Conservation (phyloP, 2,329 filamentous ascomycete genomes). For the Knufia fluminis region DNA sequence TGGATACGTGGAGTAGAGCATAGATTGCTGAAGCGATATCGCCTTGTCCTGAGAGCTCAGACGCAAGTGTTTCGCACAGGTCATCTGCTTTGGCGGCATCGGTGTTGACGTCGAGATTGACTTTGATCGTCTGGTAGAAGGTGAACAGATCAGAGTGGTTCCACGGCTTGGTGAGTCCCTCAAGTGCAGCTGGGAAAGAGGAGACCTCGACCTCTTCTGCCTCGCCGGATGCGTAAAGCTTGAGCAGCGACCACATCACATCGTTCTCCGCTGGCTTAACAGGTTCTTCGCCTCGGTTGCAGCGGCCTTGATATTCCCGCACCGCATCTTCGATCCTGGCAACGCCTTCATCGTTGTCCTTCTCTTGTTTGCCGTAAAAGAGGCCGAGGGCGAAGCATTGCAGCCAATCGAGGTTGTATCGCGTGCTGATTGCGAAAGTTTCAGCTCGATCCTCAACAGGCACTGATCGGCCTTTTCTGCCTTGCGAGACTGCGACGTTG, state of each 20-base stretch:
- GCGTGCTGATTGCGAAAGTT: slow-evolving; percentile 71
- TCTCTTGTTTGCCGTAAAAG: slow-evolving; percentile 69
- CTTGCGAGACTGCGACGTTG: slow-evolving; percentile 74
- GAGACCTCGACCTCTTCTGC: slow-evolving; percentile 30
- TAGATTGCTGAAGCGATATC: slow-evolving; percentile 65
- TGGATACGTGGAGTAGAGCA: slow-evolving; percentile 66
- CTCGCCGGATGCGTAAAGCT: slow-evolving; percentile 56
- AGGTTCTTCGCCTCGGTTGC: slow-evolving; percentile 59
- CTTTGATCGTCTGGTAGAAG: slow-evolving; percentile 56
- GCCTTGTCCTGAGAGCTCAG: slow-evolving; percentile 43
- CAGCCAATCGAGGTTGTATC: slow-evolving; percentile 84
- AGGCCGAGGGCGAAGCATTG: slow-evolving; percentile 84
- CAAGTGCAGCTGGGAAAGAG: slow-evolving; percentile 58
- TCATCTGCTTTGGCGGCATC: slow-evolving; percentile 55
- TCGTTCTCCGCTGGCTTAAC: slow-evolving; percentile 50
- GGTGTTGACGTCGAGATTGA: slow-evolving; percentile 43
- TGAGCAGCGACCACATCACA: slow-evolving; percentile 76
- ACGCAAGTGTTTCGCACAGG: slow-evolving; percentile 53
- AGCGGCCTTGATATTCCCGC: slow-evolving; percentile 60
- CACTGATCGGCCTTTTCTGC: slow-evolving; percentile 49
- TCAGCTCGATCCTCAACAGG: slow-evolving; percentile 70
- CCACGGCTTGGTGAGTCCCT: slow-evolving; percentile 66
- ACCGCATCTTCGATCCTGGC: slow-evolving; percentile 67
- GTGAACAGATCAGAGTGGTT: slow-evolving; percentile 77
- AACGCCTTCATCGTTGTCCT: slow-evolving; percentile 23